A percentile compares a stretch with the other conserved stretches of the same genome.
These are phyloP conservation scores for Backusella liffmaniae DNA, from an alignment of 192 early-diverging fungal species.

Conservation along the genomic window DNA sequence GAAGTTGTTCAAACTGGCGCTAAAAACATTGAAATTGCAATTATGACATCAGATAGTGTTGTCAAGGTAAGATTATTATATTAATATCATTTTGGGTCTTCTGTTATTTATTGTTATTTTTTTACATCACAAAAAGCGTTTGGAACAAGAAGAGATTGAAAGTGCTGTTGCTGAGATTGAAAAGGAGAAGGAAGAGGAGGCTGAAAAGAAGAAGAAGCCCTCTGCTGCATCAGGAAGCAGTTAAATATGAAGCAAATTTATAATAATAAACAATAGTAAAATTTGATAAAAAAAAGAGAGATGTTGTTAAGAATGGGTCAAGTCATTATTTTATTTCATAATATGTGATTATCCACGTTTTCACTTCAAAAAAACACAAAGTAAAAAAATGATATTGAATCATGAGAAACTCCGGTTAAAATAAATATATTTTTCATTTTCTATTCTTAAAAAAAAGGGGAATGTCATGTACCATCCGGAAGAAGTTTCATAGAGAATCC, in stretches of 20 bases:
- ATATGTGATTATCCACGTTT: no score
- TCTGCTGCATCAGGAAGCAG: slow-evolving; percentile 24
- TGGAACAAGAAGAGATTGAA: slow-evolving; percentile 76
- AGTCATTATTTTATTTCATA: background rate
- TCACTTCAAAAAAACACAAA: no score
- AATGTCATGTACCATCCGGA: slow-evolving; percentile 8
- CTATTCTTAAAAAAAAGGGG: slow-evolving; percentile 2
- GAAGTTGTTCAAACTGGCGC: slow-evolving; percentile 99
- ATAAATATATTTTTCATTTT: background rate
- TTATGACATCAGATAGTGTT: slow-evolving; percentile 78
- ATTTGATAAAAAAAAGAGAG: background rate
- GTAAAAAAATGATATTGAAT: no score
- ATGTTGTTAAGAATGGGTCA: background rate
- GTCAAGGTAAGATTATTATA: slow-evolving; percentile 51
- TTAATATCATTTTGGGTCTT: no score
- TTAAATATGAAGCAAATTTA: slow-evolving; percentile 5
- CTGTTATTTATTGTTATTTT: background rate
- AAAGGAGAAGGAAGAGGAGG: slow-evolving; percentile 88
- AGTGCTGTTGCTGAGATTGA: slow-evolving; percentile 74
- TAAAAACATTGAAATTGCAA: slow-evolving; percentile 98
- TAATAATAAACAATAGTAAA: background rate
- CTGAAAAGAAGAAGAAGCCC: slow-evolving; percentile 75
- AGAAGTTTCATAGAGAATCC: slow-evolving; percentile 11
- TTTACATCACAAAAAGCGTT: slow-evolving; percentile 39
- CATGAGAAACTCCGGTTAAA: no score